A percentile compares a stretch with the other conserved stretches of the same genome.
phyloP scores from a whole-genome alignment of 108 stramenopile species.

The Cyclotella kingstonii region DNA sequence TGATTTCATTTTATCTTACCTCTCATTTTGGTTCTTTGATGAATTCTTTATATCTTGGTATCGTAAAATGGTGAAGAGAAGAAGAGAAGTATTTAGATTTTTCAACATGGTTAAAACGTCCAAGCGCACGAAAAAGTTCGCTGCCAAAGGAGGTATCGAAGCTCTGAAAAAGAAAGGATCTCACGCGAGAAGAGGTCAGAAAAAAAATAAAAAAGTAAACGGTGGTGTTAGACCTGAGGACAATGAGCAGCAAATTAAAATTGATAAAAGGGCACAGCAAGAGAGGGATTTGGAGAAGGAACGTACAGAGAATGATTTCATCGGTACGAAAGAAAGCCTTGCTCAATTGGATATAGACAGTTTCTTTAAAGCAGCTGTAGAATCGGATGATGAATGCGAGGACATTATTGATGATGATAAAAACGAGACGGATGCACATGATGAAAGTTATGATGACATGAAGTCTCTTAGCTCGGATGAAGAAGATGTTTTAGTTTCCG shows the following conservation, averaged over 20 bases:
- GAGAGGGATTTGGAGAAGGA: constrained; percentile 35
- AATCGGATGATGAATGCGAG: constrained; percentile 26
- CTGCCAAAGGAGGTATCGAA: constrained; percentile 68
- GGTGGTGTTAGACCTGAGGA: too few relatives aligned
- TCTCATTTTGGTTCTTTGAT: too few relatives aligned
- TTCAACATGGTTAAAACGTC: constrained; percentile 71
- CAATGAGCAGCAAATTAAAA: constrained; percentile 20
- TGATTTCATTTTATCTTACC: too few relatives aligned
- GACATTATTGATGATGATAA: constrained; percentile 13
- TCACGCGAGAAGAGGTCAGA: constrained; percentile 74
- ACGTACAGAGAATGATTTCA: constrained; percentile 21
- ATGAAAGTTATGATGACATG: constrained; percentile 40
- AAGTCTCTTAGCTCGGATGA: constrained; percentile 64
- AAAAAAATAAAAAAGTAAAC: constrained; percentile 17
- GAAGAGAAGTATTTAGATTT: too few relatives aligned
- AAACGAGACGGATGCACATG: constrained; percentile 10
- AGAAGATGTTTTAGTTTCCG: constrained; percentile 73
- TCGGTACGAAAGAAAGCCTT: constrained; percentile 15
- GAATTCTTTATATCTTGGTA: too few relatives aligned
- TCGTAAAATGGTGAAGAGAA: too few relatives aligned
- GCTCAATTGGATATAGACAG: constrained; percentile 47
- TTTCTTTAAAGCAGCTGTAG: constrained; percentile 44
- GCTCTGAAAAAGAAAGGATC: constrained; percentile 55
- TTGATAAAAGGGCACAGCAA: constrained; percentile 15
- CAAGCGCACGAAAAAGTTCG: constrained; percentile 83